Conservation (phyloP, 129 eudicot species). For the Helichrysum umbraculigerum region DNA sequence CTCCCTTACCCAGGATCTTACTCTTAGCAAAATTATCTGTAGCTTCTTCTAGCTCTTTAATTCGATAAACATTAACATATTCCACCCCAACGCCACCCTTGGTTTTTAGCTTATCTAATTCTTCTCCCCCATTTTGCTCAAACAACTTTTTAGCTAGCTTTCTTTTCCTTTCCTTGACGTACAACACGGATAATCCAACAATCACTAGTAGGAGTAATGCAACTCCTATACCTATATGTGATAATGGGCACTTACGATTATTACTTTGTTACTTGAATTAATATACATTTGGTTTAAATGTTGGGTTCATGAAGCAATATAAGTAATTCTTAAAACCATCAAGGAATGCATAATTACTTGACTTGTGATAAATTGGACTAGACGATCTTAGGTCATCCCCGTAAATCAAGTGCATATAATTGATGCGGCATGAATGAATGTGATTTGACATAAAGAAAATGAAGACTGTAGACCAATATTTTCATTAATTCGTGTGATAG, state of each 20-base stretch:
- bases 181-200: no score
- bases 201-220: background rate
- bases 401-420: no score
- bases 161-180: background rate
- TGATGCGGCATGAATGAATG: no score
- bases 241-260: background rate
- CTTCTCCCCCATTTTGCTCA: background rate
- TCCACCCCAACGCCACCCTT: background rate
- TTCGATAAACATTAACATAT: background rate
- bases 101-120: background rate
- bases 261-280: background rate
- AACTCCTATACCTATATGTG: background rate
- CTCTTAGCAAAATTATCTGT: conserved; percentile 42
- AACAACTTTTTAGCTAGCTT: background rate
- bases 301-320: no score
- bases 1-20: conserved; percentile 43
- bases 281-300: no score
- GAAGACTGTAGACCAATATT: no score
- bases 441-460: background rate
- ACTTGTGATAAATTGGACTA: no score
- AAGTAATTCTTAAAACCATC: no score
- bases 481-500: background rate
- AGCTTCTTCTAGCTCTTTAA: conserved; percentile 40
- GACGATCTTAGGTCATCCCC: no score
- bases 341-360: no score